Base-by-base conservation (phyloP, 2,329 filamentous ascomycete species). In the Colletotrichum sp. region DNA sequence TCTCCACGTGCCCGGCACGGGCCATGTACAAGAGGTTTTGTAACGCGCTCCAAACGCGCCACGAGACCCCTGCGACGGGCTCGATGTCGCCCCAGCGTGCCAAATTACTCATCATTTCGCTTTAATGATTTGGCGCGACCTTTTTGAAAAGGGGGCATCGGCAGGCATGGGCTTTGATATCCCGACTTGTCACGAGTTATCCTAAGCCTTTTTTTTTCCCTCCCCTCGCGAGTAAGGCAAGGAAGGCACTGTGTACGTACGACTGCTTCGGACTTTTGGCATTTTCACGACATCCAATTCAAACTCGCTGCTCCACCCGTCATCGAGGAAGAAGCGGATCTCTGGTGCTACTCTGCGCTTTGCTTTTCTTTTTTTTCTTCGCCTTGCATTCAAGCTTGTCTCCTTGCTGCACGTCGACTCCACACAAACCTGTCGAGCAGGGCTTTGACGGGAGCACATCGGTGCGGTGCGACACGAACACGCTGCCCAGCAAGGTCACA, bases 91-190 rank as follows among this genome's bases (percentile, higher is more conserved):
- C 68, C 68, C 68, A 70, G 55, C 49, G 57, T 70, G 57, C 39
- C 39, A 63, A 70, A 70, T 70, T 70, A 70, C 68, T 70, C 68
- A 70, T 70, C 68, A 70, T 70, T 70, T 70, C 68, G 68, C 24
- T 70, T 70, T 63, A 49, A 63, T 63, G 68, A 70, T 49, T 70
- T 63, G 68, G 36, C 68, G 68, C 68, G 57, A 63, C 34, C 34
- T 52, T 63, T 68, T 70, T 49, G 12, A 62, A 63, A 63, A 62
- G 34, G 68, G 68, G 44, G 49, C 28, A 68, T 52, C n/a, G 44
- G 44, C 21, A 55, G 57, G n/a, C 55, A 63, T 39, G 68, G 26
- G 12, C 28, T 9, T 2, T 9, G 18, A 63, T 34, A 21, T 24
- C 49, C 44, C 36, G 63, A 52, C 63, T 24, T 21, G 36, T 49